These are phyloP conservation scores for Aspergillus novoparasiticus DNA, from an alignment of 2,329 filamentous ascomycete genomes.

Conservation along the genomic window DNA sequence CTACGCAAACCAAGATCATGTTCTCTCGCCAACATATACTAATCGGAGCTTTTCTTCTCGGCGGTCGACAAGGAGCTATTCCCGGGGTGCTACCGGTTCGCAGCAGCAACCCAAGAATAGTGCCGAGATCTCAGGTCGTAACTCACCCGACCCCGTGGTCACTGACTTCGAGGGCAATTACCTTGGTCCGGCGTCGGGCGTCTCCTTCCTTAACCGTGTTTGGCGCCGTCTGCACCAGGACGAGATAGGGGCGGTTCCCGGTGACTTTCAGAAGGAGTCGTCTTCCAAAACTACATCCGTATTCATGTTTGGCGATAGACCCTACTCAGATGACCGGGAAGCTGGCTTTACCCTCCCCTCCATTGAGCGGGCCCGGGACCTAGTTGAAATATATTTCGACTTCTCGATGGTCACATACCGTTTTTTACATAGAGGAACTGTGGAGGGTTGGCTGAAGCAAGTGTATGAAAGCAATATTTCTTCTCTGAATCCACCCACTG, in stretches of 20 bases:
- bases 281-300: slow-evolving; percentile 47
- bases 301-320: slow-evolving; percentile 55
- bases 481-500: slow-evolving; percentile 40
- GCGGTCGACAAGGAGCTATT: slow-evolving; percentile 10
- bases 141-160: slow-evolving; percentile 50
- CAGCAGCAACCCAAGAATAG: slow-evolving; percentile 6
- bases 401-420: slow-evolving; percentile 63
- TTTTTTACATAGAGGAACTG: slow-evolving; percentile 58
- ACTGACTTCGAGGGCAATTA: slow-evolving; percentile 59
- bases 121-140: slow-evolving; percentile 27
- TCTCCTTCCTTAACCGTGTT: slow-evolving; percentile 65
- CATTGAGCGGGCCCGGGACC: slow-evolving; percentile 41
- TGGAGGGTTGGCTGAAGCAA: slow-evolving; percentile 51
- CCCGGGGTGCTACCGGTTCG: slow-evolving; percentile 1
- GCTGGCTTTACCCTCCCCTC: slow-evolving; percentile 43
- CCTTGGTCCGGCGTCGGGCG: slow-evolving; percentile 55
- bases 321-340: slow-evolving; percentile 44
- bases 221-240: slow-evolving; percentile 66
- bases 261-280: slow-evolving; percentile 31
- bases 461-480: slow-evolving; percentile 44
- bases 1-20: slow-evolving; percentile 11
- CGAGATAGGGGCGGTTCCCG: slow-evolving; percentile 40
- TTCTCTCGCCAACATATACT: neutral
- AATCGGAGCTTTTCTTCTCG: slow-evolving; percentile 7
- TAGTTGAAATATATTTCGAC: slow-evolving; percentile 61